Conservation (phyloP, 768 basidiomycete genomes). For the Suillus sp. region DNA sequence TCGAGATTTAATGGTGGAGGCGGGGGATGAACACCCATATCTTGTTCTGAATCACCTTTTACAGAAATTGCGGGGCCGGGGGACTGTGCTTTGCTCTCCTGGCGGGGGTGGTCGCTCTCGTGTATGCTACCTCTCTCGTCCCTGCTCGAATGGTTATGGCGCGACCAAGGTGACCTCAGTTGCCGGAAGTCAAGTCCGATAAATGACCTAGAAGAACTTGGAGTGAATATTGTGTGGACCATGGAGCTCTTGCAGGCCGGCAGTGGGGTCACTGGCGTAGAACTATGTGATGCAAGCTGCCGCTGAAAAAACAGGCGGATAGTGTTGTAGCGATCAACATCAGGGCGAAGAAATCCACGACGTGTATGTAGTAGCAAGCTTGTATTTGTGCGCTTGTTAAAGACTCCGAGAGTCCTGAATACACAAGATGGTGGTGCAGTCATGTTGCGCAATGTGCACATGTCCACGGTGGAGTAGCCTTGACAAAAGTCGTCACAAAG, state of each 20-base stretch:
- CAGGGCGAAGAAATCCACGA: conserved; percentile 28
- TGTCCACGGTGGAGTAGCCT: background rate
- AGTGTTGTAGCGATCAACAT: conserved; percentile 56
- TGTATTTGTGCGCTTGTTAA: conserved; percentile 9
- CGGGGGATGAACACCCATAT: conserved; percentile 9
- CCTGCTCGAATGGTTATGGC: conserved; percentile 19
- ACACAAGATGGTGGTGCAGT: conserved; percentile 11
- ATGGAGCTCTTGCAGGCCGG: conserved; percentile 1
- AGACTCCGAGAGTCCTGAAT: conserved; percentile 11
- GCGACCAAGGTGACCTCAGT: conserved; percentile 6
- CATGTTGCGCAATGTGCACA: conserved; percentile 13
- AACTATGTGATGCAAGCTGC: conserved; percentile 25
- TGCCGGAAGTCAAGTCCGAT: background rate
- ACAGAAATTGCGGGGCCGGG: conserved; percentile 11
- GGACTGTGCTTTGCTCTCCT: conserved; percentile 10
- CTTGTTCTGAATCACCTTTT: background rate
- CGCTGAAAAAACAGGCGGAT: conserved; percentile 61
- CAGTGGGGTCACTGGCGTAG: conserved; percentile 2
- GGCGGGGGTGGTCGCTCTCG: conserved; percentile 5
- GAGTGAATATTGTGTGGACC: background rate
- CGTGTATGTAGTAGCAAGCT: conserved; percentile 28
- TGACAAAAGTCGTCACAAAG: background rate
- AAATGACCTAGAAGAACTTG: background rate
- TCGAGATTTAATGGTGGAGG: conserved; percentile 48
- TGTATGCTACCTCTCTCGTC: background rate